Base-by-base conservation (phyloP, 192 early-diverging fungal species). In the Podila epigama region DNA sequence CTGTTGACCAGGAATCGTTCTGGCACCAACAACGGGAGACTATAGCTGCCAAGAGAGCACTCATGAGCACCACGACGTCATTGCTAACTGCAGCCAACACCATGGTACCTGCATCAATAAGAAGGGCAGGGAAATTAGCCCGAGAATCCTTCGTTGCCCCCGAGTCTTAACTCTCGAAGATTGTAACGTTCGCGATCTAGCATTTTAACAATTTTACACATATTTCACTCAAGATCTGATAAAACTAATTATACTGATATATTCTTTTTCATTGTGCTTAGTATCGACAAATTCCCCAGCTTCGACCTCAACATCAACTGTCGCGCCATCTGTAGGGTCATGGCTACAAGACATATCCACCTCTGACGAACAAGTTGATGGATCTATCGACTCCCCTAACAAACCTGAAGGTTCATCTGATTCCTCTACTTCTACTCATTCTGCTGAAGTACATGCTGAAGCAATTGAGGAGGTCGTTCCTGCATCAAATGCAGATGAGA, bases 91-190 rank as follows among this genome's bases (percentile, higher is more conserved):
- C 13, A 35, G 54, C 64, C 18, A 16, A 36, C 50, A 34, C 15
- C 55, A 40, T 66, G 41, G 41, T 66, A 22, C 64, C 64, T 55
- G 53, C n/a, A n/a, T n/a, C n/a, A n/a, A n/a, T n/a, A n/a, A n/a
- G n/a, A n/a, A n/a, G n/a, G n/a, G n/a, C n/a, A n/a, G n/a, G n/a
- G n/a, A n/a, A n/a, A n/a, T n/a, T n/a, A n/a, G n/a, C n/a, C n/a
- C n/a, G n/a, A n/a, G n/a, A n/a, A n/a, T n/a, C n/a, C n/a, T n/a
- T n/a, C n/a, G n/a, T n/a, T n/a, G n/a, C n/a, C n/a, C n/a, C n/a
- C n/a, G n/a, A n/a, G n/a, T n/a, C n/a, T n/a, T n/a, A n/a, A n/a
- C n/a, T n/a, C n/a, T n/a, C n/a, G n/a, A n/a, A n/a, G n/a, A n/a
- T n/a, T n/a, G n/a, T n/a, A n/a, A n/a, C n/a, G n/a, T n/a, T n/a